Evolutionary conservation across 768 basidiomycete species (phyloP), one percentile per base, ranked within the genome.

Genomic region (Lanmaoa pseudosensibilis): DNA sequence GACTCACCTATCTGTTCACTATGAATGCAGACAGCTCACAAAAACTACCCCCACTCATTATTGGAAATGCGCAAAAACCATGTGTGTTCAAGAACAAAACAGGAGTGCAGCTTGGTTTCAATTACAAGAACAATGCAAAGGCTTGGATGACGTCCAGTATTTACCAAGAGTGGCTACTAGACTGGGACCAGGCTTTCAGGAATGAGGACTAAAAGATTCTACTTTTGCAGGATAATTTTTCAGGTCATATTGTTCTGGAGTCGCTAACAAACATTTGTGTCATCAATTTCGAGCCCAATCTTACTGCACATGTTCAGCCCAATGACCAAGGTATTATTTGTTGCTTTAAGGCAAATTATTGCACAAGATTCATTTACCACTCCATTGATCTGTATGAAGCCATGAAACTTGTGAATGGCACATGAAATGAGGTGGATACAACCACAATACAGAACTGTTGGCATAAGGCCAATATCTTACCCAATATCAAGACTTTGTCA

Each of bases 1-100:
- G 34, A 7, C 36, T 59, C 2, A 59, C 43, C 4, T 58, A 54
- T 55, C 23, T 54, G 2, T 58, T 58, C 34, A 50, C 30, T 18
- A 50, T 53, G 4, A 77, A 76, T 46, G 65, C 74, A 68, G 25
- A 69, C 68, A 59, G 75, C 74, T 27, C 65, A 61, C 8, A 66
- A 69, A 50, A 74, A 71, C 48, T 68, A 62, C 18, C 63, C 55
- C 37, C 58, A 65, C 9, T 65, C 72, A 51, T 57, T 71, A 54
- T 77, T 75, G 61, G 76, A 73, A n/a, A 73, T 10, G 19, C 6
- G 0, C 21, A 53, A 1, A 56, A 49, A 12, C 58, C 50, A 0
- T 5, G 6, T 4, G 15, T 25, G 5, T 60, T 60, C 30, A 25
- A 52, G 1, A 19, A 18, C 46, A 60, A 50, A 11, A 60, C 55